phyloP scores from a whole-genome alignment of 2,329 filamentous ascomycete genomes.

The Penicillium decumbens region DNA sequence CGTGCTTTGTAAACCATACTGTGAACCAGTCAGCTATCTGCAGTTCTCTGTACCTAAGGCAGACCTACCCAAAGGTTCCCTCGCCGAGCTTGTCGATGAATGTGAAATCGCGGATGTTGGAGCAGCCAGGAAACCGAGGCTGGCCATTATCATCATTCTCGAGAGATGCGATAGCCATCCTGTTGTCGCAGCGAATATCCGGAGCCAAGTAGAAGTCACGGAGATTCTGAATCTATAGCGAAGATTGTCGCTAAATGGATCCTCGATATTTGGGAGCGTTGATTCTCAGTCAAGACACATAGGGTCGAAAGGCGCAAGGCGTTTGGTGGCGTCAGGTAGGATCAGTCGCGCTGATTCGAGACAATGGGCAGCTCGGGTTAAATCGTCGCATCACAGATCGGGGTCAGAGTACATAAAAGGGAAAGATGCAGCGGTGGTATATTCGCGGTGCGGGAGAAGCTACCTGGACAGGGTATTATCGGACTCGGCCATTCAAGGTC shows the following conservation, averaged over 20 bases:
- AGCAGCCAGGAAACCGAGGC: conserved; percentile 75
- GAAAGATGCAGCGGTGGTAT: not conserved
- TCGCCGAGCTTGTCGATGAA: conserved; percentile 65
- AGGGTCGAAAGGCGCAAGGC: not conserved
- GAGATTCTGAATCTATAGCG: not conserved
- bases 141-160: conserved; percentile 46
- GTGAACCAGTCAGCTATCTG: conserved; percentile 14
- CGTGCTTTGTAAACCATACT: conserved; percentile 88
- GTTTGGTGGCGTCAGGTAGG: not conserved
- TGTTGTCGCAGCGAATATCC: conserved; percentile 4
- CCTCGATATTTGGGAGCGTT: not conserved
- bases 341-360: not conserved
- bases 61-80: conserved; percentile 79
- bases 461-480: not conserved
- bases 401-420: not conserved
- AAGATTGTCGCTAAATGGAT: not conserved
- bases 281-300: not conserved
- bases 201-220: not conserved
- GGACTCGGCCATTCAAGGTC: not conserved
- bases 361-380: not conserved
- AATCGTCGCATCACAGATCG: not conserved
- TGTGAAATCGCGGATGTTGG: conserved; percentile 46
- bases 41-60: not conserved
- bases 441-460: conserved; percentile 1
- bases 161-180: conserved; percentile 39